Evolutionary conservation across 139 green algal species (phyloP), one percentile per base, ranked within the genome.

Genomic region (Chlamydomonas incerta): DNA sequence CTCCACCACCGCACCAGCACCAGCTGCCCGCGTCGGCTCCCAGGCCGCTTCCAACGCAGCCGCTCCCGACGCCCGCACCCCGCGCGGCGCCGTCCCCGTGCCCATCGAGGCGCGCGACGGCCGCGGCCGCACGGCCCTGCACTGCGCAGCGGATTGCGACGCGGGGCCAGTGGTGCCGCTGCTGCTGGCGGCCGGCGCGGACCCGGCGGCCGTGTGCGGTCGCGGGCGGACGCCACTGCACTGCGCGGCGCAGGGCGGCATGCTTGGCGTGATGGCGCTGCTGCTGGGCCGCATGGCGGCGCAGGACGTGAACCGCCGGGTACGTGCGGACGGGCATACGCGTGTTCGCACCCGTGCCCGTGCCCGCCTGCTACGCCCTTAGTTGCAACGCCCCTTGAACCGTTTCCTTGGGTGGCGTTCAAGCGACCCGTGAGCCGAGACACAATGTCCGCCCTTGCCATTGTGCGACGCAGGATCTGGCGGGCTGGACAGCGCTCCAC

Each of bases 401-500:
- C n/a, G n/a, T n/a, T n/a, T n/a, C n/a, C n/a, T n/a, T n/a, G n/a
- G n/a, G n/a, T n/a, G n/a, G n/a, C n/a, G n/a, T n/a, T n/a, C n/a
- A n/a, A n/a, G n/a, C n/a, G n/a, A n/a, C n/a, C n/a, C n/a, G n/a
- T n/a, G n/a, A n/a, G n/a, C n/a, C n/a, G n/a, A n/a, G n/a, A n/a
- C n/a, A n/a, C n/a, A n/a, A n/a, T n/a, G n/a, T n/a, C n/a, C n/a
- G n/a, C n/a, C n/a, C n/a, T n/a, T n/a, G n/a, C n/a, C n/a, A n/a
- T n/a, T n/a, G n/a, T 47, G 68, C 37, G 33, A 6, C 33, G 20
- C 80, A 86, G 67, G 80, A 86, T 33, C 52, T 57, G 4, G 68
- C 34, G 34, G 83, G 83, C 23, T 88, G 76, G 74, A 50, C 55
- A 4, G 63, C 74, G 2, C 62, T 88, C 23, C 77, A 88, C 68